Evolutionary conservation across 2,329 filamentous ascomycete species (phyloP), one percentile per base, ranked within the genome.

Genomic region (Capronia epimyces): DNA sequence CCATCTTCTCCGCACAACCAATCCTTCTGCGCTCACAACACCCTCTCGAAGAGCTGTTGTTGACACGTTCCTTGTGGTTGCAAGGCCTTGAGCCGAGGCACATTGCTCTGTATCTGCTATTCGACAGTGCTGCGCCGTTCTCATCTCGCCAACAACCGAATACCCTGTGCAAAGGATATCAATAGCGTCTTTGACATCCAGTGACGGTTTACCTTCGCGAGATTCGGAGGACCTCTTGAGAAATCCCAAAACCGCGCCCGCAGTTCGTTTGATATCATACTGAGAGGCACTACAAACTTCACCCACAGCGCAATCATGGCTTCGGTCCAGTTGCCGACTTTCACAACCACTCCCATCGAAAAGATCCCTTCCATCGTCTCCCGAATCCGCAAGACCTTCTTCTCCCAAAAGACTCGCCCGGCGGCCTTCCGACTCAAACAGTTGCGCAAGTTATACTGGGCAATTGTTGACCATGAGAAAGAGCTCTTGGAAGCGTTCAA

Each of bases 381-480:
- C 50, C 77, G 72, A 5, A 71, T 86, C 37, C 83, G 83, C 64
- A 71, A 75, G 45, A 82, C 84, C n/a, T 97, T 88, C 71, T 77
- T 78, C 61, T 79, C 86, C 15, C 83, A 89, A 67, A 86, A 84
- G 71, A 96, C 90, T 37, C 89, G 89, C 66, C 79, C 87, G 48
- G 66, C 96, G 54, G 79, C 87, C 63, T 97, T 86, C 73, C 83
- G 93, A 57, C 75, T 90, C 57, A 77, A 81, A 48, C 93, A 97
- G 76, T 81, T 98, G 55, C 86, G 90, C 62, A 91, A 89, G 77
- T 83, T 97, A 50, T 97, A 95, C 75, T 97, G 93, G 93, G 89
- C 80, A 9, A 60, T 96, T 60, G 82, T 82, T 59, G 91, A 97
- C 74, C 84, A 87, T 66, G 78, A 83, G 50, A 74, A 81, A 40